phyloP scores from a whole-genome alignment of 352 stramenopile species.

The Phytophthora sp. region DNA sequence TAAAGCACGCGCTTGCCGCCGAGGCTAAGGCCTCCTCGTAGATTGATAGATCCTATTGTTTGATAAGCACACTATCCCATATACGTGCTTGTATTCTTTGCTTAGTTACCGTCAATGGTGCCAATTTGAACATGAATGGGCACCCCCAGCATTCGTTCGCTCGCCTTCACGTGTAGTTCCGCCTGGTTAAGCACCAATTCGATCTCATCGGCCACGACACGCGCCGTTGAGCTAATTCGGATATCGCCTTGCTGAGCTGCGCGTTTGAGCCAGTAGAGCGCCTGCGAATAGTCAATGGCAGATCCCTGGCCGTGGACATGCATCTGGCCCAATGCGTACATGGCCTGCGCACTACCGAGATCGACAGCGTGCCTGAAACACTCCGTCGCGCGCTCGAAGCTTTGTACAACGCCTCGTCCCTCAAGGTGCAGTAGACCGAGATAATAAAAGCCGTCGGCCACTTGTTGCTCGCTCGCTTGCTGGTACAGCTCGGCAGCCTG shows the following conservation, averaged over 20 bases:
- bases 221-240: constrained; percentile 35
- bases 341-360: constrained; percentile 46
- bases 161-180: constrained; percentile 46
- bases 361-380: constrained; percentile 53
- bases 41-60: constrained; percentile 25
- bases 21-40: constrained; percentile 43
- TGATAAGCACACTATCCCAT: constrained; percentile 6
- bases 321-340: constrained; percentile 62
- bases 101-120: constrained; percentile 36
- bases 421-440: constrained; percentile 53
- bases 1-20: constrained; percentile 80
- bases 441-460: constrained; percentile 64
- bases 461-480: constrained; percentile 23
- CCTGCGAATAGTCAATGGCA: constrained; percentile 52
- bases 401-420: constrained; percentile 53
- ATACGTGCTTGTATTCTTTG: not conserved
- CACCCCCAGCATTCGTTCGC: constrained; percentile 53
- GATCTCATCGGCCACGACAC: constrained; percentile 43
- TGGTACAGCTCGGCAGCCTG: constrained; percentile 47
- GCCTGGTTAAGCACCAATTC: constrained; percentile 45
- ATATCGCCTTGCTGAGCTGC: constrained; percentile 39
- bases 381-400: constrained; percentile 34
- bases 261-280: constrained; percentile 54
- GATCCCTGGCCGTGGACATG: constrained; percentile 44
- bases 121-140: constrained; percentile 51